These are phyloP conservation scores for Candida tetrigidarum DNA, from an alignment of 1,139 yeast species.

Conservation along the genomic window DNA sequence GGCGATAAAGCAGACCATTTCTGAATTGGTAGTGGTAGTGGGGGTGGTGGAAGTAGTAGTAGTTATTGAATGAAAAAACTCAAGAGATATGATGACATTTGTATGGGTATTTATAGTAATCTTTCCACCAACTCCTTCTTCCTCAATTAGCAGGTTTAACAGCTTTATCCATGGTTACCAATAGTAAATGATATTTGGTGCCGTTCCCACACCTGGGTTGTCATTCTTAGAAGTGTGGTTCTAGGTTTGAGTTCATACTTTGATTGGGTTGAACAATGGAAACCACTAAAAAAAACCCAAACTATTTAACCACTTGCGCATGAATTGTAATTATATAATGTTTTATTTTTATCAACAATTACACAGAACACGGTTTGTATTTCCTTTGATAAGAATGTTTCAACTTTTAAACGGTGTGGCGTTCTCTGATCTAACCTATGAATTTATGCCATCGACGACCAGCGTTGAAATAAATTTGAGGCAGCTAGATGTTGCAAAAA, in stretches of 20 bases:
- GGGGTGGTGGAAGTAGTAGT: not conserved
- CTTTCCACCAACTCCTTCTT: not conserved
- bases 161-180: not conserved
- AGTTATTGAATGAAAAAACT: not conserved
- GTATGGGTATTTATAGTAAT: not conserved
- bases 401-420: not conserved
- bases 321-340: constrained; percentile 1
- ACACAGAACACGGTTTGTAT: not conserved
- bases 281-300: not conserved
- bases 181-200: not conserved
- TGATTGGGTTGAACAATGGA: constrained; percentile 1
- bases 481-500: not conserved
- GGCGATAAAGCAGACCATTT: constrained; percentile 16
- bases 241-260: not conserved
- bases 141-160: not conserved
- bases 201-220: not conserved
- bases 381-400: not conserved
- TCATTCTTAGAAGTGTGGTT: not conserved
- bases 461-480: too few relatives aligned
- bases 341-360: not conserved
- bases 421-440: not conserved
- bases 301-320: not conserved
- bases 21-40: not conserved
- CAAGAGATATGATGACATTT: not conserved
- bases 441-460: too few relatives aligned